Evolutionary conservation across 1,284 basidiomycete genomes (phyloP), one percentile per base, ranked within the genome.

Genomic region (Ustilago esculenta): DNA sequence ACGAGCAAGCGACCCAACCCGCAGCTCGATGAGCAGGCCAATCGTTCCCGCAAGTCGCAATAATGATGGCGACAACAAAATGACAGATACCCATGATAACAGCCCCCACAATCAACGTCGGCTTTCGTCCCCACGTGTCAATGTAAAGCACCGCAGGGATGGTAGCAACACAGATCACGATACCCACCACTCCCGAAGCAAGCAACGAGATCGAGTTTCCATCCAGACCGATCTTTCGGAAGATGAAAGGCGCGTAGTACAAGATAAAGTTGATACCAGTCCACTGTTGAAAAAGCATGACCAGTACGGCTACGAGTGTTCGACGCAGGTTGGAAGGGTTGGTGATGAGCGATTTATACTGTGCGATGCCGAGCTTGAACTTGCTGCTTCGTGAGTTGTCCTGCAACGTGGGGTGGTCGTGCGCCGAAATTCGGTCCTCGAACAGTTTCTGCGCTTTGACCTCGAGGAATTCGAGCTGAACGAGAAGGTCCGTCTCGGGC

Each of bases 381-480:
- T 86, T 84, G 5, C 88, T 89, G 25, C 55, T 68, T 57, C 84
- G 86, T 5, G 85, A 84, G 14, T 86, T 87, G 79, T 89, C 88
- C 80, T 90, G 89, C 63, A 85, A 87, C 42, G 88, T 82, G 5
- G 89, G 89, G 83, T 75, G 43, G 45, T 72, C 75, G 50, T 73
- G 64, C 12, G 39, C 57, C n/a, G 56, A 73, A 25, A 76, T 18
- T 24, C 71, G 66, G 41, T 57, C 66, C 41, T 61, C 51, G 46
- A 69, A 67, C 15, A 60, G 57, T 56, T 69, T 70, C 77, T 92
- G 89, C 0, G 90, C 90, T 67, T 89, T 89, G 82, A 92, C 89
- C 77, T 91, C 90, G 86, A 91, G 84, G 83, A 88, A 92, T 75
- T 92, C 91, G 67, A 90, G 88, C 67, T 90, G 87, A 7, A 92